phyloP scores from a whole-genome alignment of 768 basidiomycete genomes.

The Mycena polygramma region DNA sequence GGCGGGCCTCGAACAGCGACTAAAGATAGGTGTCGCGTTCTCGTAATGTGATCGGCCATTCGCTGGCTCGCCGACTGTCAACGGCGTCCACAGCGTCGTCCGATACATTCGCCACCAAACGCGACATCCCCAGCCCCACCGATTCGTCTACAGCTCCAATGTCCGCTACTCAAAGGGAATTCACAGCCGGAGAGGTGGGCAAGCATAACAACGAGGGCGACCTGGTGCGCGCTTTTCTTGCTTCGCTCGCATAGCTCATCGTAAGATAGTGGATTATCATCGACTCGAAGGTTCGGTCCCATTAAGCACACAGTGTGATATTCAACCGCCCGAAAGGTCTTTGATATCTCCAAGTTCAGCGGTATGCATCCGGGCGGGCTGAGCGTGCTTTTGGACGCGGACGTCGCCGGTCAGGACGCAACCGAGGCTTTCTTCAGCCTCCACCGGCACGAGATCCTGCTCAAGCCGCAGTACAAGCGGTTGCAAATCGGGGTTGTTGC shows the following conservation, averaged over 20 bases:
- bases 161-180: slow-evolving; percentile 25
- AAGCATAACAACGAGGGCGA: slow-evolving; percentile 86
- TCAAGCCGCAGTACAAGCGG: slow-evolving; percentile 78
- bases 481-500: slow-evolving; percentile 81
- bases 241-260: not conserved
- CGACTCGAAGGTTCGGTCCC: slow-evolving; percentile 55
- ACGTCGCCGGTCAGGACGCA: slow-evolving; percentile 87
- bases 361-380: slow-evolving; percentile 81
- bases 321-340: slow-evolving; percentile 56
- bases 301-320: no score
- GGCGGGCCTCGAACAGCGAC: no score
- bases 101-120: no score
- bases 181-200: slow-evolving; percentile 53
- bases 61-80: no score
- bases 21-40: no score
- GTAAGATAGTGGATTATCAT: slow-evolving; percentile 80
- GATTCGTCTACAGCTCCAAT: no score
- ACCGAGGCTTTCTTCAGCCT: slow-evolving; percentile 92
- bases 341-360: slow-evolving; percentile 78
- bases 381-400: slow-evolving; percentile 71
- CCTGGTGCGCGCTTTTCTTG: slow-evolving; percentile 61
- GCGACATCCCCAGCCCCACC: no score
- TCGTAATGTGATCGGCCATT: no score
- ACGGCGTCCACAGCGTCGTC: no score
- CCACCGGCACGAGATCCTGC: slow-evolving; percentile 87